Evolutionary conservation across 345 rosid species (phyloP).

Genomic region (Gossypium arboreum): DNA sequence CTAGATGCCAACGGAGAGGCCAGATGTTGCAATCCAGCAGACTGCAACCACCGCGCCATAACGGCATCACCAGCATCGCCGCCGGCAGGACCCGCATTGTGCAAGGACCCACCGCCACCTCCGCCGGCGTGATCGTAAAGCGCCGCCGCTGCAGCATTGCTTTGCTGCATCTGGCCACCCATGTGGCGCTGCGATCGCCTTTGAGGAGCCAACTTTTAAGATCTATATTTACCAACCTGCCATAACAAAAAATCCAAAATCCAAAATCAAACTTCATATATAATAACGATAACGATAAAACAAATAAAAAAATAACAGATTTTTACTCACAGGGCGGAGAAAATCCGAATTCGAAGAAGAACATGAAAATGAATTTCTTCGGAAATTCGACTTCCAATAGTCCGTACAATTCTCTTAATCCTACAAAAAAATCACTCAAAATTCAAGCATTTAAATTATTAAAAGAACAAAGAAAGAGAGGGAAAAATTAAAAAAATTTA

Average conservation of each 20-base stretch:
- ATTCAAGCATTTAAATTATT: background rate
- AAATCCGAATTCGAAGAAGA: constrained; percentile 44
- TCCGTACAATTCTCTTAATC: constrained; percentile 10
- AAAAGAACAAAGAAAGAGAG: background rate
- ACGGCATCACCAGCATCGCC: constrained; percentile 93
- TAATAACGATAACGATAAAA: background rate
- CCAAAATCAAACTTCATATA: constrained; percentile 7
- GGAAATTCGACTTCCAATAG: constrained; percentile 15
- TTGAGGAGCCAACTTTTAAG: constrained; percentile 98
- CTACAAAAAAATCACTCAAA: constrained; percentile 3
- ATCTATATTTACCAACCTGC: constrained; percentile 60
- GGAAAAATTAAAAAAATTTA: background rate
- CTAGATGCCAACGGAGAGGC: constrained; percentile 91
- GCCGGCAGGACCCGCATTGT: constrained; percentile 55
- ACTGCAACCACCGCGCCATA: constrained; percentile 99
- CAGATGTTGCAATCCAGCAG: constrained; percentile 99
- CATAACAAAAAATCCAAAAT: background rate
- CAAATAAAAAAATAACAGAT: background rate
- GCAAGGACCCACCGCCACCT: constrained; percentile 40
- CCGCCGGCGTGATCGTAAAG: constrained; percentile 55
- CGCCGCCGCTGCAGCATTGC: constrained; percentile 78
- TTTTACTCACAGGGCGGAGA: constrained; percentile 52
- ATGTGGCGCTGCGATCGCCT: constrained; percentile 99
- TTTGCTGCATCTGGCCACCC: constrained; percentile 99
- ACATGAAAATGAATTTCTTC: constrained; percentile 35